Conservation (phyloP, 2,329 filamentous ascomycete species). For the Furcasterigmium sp. region DNA sequence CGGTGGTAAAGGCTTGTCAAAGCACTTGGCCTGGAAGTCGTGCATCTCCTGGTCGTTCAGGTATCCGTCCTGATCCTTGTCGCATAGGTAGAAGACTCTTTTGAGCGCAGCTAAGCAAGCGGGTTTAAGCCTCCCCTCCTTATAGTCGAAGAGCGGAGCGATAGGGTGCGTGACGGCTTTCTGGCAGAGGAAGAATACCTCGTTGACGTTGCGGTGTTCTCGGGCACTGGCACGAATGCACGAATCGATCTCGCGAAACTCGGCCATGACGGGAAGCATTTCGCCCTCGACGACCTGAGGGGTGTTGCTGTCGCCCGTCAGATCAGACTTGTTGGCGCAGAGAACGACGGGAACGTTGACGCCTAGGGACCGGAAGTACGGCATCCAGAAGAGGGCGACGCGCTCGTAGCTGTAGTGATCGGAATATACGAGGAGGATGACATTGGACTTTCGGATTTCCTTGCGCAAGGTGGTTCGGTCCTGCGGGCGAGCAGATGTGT, state of each 20-base stretch:
- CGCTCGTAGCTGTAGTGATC: conserved; percentile 99
- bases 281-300: conserved; percentile 90
- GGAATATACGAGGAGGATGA: conserved; percentile 93
- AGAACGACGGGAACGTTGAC: conserved; percentile 97
- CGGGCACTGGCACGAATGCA: conserved; percentile 92
- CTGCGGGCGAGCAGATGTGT: conserved; percentile 91
- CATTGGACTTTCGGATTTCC: conserved; percentile 94
- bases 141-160: conserved; percentile 92
- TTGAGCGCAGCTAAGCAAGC: conserved; percentile 81
- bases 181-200: conserved; percentile 95
- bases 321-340: conserved; percentile 96
- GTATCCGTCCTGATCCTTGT: conserved; percentile 92
- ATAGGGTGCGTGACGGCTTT: conserved; percentile 97
- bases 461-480: conserved; percentile 86
- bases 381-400: conserved; percentile 97
- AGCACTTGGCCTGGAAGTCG: conserved; percentile 87
- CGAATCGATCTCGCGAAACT: conserved; percentile 98
- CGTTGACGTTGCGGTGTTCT: conserved; percentile 90
- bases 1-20: conserved; percentile 76
- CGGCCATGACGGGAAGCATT: conserved; percentile 96
- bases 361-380: conserved; percentile 94
- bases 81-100: conserved; percentile 91
- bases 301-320: conserved; percentile 68
- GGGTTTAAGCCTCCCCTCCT: conserved; percentile 83
- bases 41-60: conserved; percentile 87